Conservation (phyloP, 345 rosid genomes). For the Toxicodendron radicans region DNA sequence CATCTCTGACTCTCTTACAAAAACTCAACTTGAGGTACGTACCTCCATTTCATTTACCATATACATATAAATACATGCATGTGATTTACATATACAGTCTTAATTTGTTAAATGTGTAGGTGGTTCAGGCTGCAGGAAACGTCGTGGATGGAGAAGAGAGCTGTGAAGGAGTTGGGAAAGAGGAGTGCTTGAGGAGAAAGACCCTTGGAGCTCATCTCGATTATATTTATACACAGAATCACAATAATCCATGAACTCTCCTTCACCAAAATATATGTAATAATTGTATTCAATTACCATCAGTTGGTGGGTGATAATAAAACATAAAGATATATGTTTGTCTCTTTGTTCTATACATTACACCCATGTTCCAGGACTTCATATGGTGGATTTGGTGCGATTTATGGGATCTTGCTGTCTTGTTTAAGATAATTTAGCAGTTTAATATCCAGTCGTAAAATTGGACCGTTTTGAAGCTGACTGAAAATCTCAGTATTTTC, state of each 20-base stretch:
- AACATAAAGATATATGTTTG: neutral
- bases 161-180: conserved; percentile 26
- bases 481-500: too few relatives aligned
- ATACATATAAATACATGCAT: too few relatives aligned
- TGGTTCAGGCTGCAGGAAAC: conserved; percentile 14
- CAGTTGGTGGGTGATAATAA: neutral
- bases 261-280: neutral
- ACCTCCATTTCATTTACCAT: neutral
- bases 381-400: neutral
- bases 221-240: conserved; percentile 52
- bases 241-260: conserved; percentile 26
- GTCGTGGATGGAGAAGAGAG: neutral
- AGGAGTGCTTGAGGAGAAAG: conserved; percentile 38
- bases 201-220: conserved; percentile 49
- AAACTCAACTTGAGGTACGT: conserved; percentile 13
- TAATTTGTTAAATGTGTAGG: conserved; percentile 8
- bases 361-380: neutral
- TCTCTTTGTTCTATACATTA: neutral
- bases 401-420: neutral
- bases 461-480: too few relatives aligned
- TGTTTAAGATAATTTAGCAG: too few relatives aligned
- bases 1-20: neutral
- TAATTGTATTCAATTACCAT: too few relatives aligned
- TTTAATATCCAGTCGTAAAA: too few relatives aligned
- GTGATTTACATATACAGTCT: too few relatives aligned